A percentile compares a stretch with the other conserved stretches of the same genome.
These are phyloP conservation scores for Rhodotorula diobovata DNA, from an alignment of 768 basidiomycete species.

Conservation along the genomic window DNA sequence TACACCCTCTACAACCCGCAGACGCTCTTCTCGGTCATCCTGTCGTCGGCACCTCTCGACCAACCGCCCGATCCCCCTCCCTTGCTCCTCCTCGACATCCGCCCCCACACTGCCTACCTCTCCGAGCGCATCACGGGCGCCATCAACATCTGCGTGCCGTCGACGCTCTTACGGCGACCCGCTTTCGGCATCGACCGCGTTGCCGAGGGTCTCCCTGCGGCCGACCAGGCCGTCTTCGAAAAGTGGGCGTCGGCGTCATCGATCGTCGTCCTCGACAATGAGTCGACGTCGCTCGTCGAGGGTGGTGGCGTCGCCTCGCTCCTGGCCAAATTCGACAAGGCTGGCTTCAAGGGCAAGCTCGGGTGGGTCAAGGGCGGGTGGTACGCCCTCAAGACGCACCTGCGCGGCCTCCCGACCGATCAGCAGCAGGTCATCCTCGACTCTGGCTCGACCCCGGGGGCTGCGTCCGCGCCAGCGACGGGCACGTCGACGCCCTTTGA, in stretches of 20 bases:
- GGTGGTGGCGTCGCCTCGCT: constrained; percentile 49
- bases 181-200: constrained; percentile 74
- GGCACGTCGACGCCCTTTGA: not conserved
- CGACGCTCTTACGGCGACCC: constrained; percentile 87
- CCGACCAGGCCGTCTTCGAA: constrained; percentile 57
- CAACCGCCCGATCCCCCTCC: not conserved
- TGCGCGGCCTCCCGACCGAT: not conserved
- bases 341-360: constrained; percentile 60
- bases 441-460: not conserved
- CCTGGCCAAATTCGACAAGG: constrained; percentile 49
- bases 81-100: constrained; percentile 76
- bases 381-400: constrained; percentile 55
- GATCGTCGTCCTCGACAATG: constrained; percentile 82
- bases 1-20: constrained; percentile 20
- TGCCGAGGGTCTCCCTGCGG: constrained; percentile 69
- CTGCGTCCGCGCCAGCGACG: not conserved
- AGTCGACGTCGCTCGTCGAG: constrained; percentile 60
- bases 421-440: constrained; percentile 5
- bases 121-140: constrained; percentile 60
- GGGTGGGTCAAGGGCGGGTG: constrained; percentile 81
- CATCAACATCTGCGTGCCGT: constrained; percentile 83
- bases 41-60: fast-evolving
- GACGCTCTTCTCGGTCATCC: constrained; percentile 21
- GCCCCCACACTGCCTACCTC: constrained; percentile 70
- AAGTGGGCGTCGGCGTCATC: constrained; percentile 45